Conservation (phyloP, 805 yeast genomes). For the Teunomyces stri region DNA sequence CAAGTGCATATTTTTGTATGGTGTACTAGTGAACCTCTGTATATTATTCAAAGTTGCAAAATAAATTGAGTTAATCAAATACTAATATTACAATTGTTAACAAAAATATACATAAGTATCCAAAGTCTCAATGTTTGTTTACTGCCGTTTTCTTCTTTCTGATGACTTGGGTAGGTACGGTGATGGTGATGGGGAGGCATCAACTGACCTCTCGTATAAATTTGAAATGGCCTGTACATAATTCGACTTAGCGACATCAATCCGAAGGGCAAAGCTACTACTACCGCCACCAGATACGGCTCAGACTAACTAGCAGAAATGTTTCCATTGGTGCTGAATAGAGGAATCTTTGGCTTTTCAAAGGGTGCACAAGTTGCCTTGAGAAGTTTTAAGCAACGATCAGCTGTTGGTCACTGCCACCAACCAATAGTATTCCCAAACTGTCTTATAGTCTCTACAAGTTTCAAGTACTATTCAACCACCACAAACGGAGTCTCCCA, state of each 20-base stretch:
- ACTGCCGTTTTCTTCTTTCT: too few relatives aligned
- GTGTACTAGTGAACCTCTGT: too few relatives aligned
- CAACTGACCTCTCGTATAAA: background rate
- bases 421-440: background rate
- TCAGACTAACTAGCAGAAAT: background rate
- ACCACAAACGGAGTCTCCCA: background rate
- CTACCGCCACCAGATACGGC: background rate
- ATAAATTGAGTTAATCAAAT: too few relatives aligned
- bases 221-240: slow-evolving; percentile 1
- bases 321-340: background rate
- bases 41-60: too few relatives aligned
- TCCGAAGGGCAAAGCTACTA: background rate
- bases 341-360: background rate
- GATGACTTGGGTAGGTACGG: too few relatives aligned
- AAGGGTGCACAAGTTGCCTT: background rate
- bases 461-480: background rate
- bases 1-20: background rate
- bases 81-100: too few relatives aligned
- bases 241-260: background rate
- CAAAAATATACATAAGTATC: too few relatives aligned
- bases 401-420: background rate
- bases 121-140: too few relatives aligned
- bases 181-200: too few relatives aligned
- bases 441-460: background rate
- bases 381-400: background rate